phyloP scores from a whole-genome alignment of 2,329 filamentous ascomycete species.

The Cladosporium phlei region DNA sequence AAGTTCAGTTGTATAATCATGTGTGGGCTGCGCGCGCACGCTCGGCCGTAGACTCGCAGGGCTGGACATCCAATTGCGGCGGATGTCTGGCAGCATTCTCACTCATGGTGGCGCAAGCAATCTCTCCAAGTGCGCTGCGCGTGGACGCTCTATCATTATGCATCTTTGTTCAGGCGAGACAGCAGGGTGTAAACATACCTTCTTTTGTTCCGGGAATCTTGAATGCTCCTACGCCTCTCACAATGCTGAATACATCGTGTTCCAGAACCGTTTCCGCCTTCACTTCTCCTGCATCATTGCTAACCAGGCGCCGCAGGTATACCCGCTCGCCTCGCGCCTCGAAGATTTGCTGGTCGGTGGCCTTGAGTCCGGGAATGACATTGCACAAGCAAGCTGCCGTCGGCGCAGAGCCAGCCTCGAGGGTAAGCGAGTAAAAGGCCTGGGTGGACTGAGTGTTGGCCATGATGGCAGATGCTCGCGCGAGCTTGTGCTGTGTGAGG shows the following conservation, averaged over 20 bases:
- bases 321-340: constrained; percentile 88
- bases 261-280: constrained; percentile 82
- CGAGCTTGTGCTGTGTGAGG: constrained; percentile 10
- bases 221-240: constrained; percentile 82
- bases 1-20: constrained; percentile 23
- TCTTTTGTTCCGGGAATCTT: constrained; percentile 89
- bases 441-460: constrained; percentile 89
- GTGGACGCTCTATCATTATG: constrained; percentile 40
- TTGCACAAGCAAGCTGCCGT: constrained; percentile 90
- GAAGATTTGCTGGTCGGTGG: constrained; percentile 93
- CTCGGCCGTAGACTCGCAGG: no score
- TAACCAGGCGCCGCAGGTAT: constrained; percentile 77
- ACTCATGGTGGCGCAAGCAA: background rate
- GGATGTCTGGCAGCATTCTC: background rate
- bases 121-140: background rate
- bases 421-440: constrained; percentile 96
- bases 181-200: constrained; percentile 52
- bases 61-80: no score
- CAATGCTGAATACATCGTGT: constrained; percentile 94
- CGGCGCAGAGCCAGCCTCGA: constrained; percentile 85
- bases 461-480: constrained; percentile 55
- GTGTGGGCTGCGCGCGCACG: constrained; percentile 22
- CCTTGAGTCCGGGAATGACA: constrained; percentile 70
- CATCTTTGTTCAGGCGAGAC: constrained; percentile 29
- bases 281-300: constrained; percentile 60